Evolutionary conservation across 2,329 filamentous ascomycete genomes (phyloP), one percentile per base, ranked within the genome.

Genomic region (Aspergillus oerlinghausenensis): DNA sequence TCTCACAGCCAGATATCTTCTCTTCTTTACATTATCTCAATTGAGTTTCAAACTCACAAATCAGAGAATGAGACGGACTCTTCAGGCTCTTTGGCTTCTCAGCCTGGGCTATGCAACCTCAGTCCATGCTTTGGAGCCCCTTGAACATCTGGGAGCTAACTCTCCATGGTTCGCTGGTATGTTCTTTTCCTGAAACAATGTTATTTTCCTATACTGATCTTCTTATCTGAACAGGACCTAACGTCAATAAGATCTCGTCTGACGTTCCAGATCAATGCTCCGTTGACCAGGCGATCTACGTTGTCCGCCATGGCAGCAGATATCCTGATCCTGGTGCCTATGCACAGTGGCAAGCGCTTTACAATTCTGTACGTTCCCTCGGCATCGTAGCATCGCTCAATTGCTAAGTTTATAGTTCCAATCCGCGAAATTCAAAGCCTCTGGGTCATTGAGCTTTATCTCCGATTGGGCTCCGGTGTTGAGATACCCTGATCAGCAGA

Each of bases 321-420:
- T 88, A 82, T 64, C 85, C 84, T 0, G 85, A 87, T 60, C 72
- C 72, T 1, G 83, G 84, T 3, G 84, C 86, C 4, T 86, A 87
- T 58, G 72, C 74, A 4, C 77, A 78, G 49, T 88, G 85, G 85
- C 62, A 67, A 3, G 64, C 64, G 10, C 65, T 79, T 45, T 62
- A 64, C 19, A 42, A 63, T 2, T 67, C 65, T 55, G 66, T 65
- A 53, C n/a, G 48, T 52, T 25, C 19, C n/a, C 32, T 23, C 10
- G 35, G 14, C 2, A 0, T 17, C 14, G 6, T 38, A 38, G 7
- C 5, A 17, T 38, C n/a, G 23, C 21, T 17, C 32, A 23, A 4
- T 10, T 5, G n/a, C 29, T 29, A 26, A 56, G 9, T 26, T 25
- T 19, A 5, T 62, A 85, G 78, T 81, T 88, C 35, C 78, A 82